Conservation (phyloP, 2,329 filamentous ascomycete species). For the Cryphonectria radicalis region DNA sequence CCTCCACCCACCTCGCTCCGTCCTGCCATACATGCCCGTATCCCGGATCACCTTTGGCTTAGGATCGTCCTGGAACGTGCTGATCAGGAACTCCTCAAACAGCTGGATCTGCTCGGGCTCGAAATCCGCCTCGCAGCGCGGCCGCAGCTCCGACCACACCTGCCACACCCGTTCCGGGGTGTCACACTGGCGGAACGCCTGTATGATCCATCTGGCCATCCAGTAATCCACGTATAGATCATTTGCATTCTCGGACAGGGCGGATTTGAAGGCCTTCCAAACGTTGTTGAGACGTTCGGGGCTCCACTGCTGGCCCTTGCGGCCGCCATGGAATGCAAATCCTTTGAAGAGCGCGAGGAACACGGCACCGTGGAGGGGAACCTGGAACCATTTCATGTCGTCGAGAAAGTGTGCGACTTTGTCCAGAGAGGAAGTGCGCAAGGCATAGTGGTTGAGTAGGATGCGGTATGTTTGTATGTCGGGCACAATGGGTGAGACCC, state of each 20-base stretch:
- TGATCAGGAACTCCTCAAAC: constrained; percentile 50
- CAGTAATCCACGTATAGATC: constrained; percentile 60
- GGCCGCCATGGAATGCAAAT: constrained; percentile 74
- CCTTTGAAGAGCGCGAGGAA: constrained; percentile 84
- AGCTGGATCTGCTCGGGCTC: constrained; percentile 37
- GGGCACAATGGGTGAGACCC: constrained; percentile 68
- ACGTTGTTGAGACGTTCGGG: constrained; percentile 68
- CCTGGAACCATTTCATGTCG: constrained; percentile 75
- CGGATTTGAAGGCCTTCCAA: constrained; percentile 66
- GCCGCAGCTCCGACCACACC: constrained; percentile 56
- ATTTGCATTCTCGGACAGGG: constrained; percentile 51
- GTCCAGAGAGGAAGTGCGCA: constrained; percentile 70
- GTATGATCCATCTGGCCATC: constrained; percentile 64
- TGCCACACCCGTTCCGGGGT: constrained; percentile 54
- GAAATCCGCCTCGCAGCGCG: constrained; percentile 50
- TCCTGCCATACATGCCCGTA: constrained; percentile 26
- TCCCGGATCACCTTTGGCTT: constrained; percentile 30
- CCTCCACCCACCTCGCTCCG: neutral
- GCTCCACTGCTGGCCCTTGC: constrained; percentile 71
- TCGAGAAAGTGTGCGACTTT: constrained; percentile 72
- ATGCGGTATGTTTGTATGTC: constrained; percentile 80
- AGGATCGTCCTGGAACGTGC: constrained; percentile 47
- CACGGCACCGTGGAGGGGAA: constrained; percentile 74
- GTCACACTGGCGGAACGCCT: constrained; percentile 67
- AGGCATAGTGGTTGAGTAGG: constrained; percentile 75